A percentile compares a stretch with the other conserved stretches of the same genome.
These are phyloP conservation scores for Pseudodiploospora longispora DNA, from an alignment of 2,329 filamentous ascomycete species.

Conservation along the genomic window DNA sequence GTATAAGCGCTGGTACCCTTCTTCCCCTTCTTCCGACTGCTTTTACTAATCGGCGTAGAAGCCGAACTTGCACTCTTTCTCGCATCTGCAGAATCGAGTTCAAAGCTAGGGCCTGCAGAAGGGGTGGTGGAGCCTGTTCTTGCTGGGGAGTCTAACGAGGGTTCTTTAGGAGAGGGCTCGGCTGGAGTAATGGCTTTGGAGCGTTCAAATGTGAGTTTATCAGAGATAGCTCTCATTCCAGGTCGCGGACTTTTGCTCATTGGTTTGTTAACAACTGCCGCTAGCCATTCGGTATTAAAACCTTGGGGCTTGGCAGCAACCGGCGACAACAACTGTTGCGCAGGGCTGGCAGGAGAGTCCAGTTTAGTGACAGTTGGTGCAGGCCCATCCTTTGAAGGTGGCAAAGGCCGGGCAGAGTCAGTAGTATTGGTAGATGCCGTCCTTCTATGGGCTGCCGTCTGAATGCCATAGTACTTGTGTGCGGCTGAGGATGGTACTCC, in stretches of 20 bases:
- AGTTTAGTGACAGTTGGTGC: constrained; percentile 54
- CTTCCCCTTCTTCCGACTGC: constrained; percentile 66
- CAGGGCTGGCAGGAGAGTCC: constrained; percentile 36
- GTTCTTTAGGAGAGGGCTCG: constrained; percentile 44
- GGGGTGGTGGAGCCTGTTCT: constrained; percentile 69
- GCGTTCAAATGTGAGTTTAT: constrained; percentile 54
- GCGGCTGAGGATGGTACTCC: constrained; percentile 47
- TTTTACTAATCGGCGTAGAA: constrained; percentile 39
- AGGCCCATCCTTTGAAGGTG: constrained; percentile 44
- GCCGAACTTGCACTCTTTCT: constrained; percentile 47
- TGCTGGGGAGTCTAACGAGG: constrained; percentile 54
- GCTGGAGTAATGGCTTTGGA: constrained; percentile 41
- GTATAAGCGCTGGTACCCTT: constrained; percentile 94
- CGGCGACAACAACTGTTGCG: constrained; percentile 35
- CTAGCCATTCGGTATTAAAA: constrained; percentile 49
- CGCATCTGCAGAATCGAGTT: constrained; percentile 65
- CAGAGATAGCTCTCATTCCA: constrained; percentile 79
- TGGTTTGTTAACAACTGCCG: constrained; percentile 41
- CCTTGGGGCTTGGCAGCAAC: constrained; percentile 34
- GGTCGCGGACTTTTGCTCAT: constrained; percentile 44
- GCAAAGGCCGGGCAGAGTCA: constrained; percentile 43
- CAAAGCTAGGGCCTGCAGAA: constrained; percentile 61
- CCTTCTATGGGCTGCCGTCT: constrained; percentile 43
- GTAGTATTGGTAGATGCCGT: constrained; percentile 53
- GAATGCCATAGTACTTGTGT: constrained; percentile 61